phyloP scores from a whole-genome alignment of 1,139 yeast species.

The Hanseniaspora sp. region DNA sequence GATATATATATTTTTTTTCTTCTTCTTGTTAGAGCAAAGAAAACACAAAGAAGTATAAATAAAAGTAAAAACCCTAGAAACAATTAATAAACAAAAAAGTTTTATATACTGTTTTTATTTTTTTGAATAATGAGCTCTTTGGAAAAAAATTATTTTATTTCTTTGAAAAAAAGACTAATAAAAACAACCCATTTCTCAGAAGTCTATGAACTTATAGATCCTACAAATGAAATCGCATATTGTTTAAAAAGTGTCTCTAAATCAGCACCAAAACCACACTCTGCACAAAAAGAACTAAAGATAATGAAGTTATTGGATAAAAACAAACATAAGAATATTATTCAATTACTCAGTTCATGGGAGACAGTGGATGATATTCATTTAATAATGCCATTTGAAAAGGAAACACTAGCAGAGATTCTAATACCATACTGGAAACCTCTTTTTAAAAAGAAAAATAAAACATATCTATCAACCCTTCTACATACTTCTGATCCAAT shows the following conservation, averaged over 20 bases:
- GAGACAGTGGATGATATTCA: neutral
- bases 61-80: no score
- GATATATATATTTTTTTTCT: no score
- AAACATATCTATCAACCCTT: neutral
- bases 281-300: conserved; percentile 23
- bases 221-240: neutral
- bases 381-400: conserved; percentile 7
- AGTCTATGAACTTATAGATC: conserved; percentile 18
- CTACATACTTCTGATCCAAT: neutral
- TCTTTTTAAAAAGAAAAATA: neutral
- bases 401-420: conserved; percentile 5
- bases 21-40: no score
- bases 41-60: no score
- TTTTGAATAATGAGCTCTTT: neutral
- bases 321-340: neutral
- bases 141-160: neutral
- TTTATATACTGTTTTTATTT: no score
- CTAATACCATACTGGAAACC: conserved; percentile 24
- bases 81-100: no score
- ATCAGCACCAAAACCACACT: conserved; percentile 25
- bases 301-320: conserved; percentile 21
- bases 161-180: neutral
- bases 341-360: conserved; percentile 13
- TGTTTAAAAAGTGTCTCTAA: conserved; percentile 22
- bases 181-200: conserved; percentile 24